Base-by-base conservation (phyloP, 2,329 filamentous ascomycete genomes). In the Penicillium crustosum region DNA sequence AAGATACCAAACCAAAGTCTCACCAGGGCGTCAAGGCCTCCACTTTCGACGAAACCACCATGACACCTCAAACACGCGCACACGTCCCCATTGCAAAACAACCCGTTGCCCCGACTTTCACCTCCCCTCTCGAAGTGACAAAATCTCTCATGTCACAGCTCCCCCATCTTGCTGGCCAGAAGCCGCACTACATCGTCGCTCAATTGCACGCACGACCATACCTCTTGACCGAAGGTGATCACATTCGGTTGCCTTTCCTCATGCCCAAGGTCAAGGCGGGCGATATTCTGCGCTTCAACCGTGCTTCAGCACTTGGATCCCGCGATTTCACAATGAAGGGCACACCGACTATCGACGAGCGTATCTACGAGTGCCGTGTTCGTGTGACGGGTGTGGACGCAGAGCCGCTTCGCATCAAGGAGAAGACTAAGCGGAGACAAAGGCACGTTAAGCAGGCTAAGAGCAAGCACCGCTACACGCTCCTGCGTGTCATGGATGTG, bases 391-490 rank as follows among this genome's bases (percentile, higher is more conserved):
- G 92, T 6, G 85, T 89, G 7, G 94, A 97, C 78, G 84, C 86
- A 57, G 90, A 93, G 79, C 90, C 90, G 35, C 74, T 93, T 78
- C 81, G 90, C 57, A 79, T 87, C 66, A 90, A 90, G 79, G 81
- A 90, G 77, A 93, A 93, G 84, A 93, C 84, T 68, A 93, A 92
- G 84, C 79, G 86, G 80, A 89, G 89, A 71, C 81, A 84, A 67
- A 77, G 86, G 62, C 82, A 84, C 71, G 83, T 85, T 49, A 91
- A 87, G 80, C 86, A 83, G 58, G 89, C 94, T 10, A 88, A 83
- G 79, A 97, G 91, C 81, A 97, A 99, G 83, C 91, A 96, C 73
- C 83, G 85, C 69, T 96, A 89, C 76, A 99, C 94, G 3, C 85
- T 96, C 23, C 72, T 99, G 76, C 83, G 87, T 70, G 89, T 99